A percentile compares a stretch with the other conserved stretches of the same genome.
phyloP scores from a whole-genome alignment of 164 flowering plant species.

The Piper longum region DNA sequence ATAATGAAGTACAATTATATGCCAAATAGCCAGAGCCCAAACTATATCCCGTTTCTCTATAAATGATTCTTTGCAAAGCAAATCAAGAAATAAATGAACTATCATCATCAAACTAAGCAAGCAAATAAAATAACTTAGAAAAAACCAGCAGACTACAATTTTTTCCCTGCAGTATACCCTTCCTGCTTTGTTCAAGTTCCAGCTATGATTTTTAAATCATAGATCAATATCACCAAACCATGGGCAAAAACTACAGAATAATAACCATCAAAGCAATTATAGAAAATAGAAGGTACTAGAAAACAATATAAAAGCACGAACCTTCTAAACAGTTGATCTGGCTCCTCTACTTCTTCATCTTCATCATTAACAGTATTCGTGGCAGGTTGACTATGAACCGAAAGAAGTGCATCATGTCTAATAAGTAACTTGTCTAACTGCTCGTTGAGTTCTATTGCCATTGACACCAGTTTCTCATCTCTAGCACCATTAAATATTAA shows the following conservation, averaged over 20 bases:
- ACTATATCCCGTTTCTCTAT: too few species aligned
- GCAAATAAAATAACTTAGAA: neutral
- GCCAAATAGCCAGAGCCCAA: too few species aligned
- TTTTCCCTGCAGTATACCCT: too few species aligned
- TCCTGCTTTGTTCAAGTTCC: too few species aligned
- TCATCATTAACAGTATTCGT: conserved; percentile 26
- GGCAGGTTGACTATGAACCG: conserved; percentile 23
- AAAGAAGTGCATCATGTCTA: conserved; percentile 69
- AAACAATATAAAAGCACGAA: conserved; percentile 9
- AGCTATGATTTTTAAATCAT: neutral
- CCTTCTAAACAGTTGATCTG: conserved; percentile 79
- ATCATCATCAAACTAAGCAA: neutral
- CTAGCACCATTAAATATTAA: conserved; percentile 16
- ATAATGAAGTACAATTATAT: too few species aligned
- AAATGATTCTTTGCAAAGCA: too few species aligned
- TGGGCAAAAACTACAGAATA: neutral
- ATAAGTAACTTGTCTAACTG: conserved; percentile 54
- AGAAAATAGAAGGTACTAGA: neutral
- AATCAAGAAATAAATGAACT: neutral
- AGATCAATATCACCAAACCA: neutral
- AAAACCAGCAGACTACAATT: too few species aligned
- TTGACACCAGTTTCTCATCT: conserved; percentile 67
- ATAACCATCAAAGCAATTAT: neutral
- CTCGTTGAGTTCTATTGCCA: conserved; percentile 78
- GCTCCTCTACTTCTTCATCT: conserved; percentile 59